A percentile compares a stretch with the other conserved stretches of the same genome.
Conservation (phyloP, 352 stramenopile genomes). For the Aphanomyces astaci region DNA sequence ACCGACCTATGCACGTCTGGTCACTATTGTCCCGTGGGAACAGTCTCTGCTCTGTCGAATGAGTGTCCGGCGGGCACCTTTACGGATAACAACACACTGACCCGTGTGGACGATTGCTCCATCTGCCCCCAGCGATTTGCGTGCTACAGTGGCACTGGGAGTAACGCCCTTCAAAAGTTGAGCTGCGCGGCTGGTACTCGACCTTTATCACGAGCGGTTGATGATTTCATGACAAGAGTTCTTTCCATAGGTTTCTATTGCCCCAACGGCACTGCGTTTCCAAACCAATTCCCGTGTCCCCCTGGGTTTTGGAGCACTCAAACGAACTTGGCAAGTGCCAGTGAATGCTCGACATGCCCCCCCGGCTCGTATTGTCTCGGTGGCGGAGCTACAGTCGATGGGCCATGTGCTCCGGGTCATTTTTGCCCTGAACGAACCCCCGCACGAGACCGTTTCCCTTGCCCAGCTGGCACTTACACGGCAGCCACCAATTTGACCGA, state of each 20-base stretch:
- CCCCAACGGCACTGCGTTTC: conserved; percentile 60
- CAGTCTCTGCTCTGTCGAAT: conserved; percentile 40
- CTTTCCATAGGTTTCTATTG: conserved; percentile 51
- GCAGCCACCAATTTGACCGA: conserved; percentile 67
- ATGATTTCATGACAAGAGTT: neutral
- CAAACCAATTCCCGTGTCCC: conserved; percentile 71
- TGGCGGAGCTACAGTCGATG: conserved; percentile 66
- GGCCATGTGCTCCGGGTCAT: conserved; percentile 63
- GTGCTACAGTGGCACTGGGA: conserved; percentile 64
- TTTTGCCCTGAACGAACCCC: conserved; percentile 84
- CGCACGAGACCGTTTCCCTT: conserved; percentile 60
- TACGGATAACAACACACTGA: conserved; percentile 55
- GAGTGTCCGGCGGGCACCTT: conserved; percentile 72
- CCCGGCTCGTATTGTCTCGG: conserved; percentile 82
- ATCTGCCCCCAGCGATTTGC: conserved; percentile 65
- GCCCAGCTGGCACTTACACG: conserved; percentile 76
- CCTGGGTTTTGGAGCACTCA: conserved; percentile 83
- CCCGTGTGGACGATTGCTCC: conserved; percentile 60
- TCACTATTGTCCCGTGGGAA: conserved; percentile 67
- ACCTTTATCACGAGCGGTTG: too few species aligned
- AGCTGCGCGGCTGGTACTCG: conserved; percentile 47
- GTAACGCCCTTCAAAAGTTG: conserved; percentile 58
- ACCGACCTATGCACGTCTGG: conserved; percentile 54
- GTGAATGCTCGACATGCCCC: conserved; percentile 73
- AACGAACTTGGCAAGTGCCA: conserved; percentile 43